Percentiles rank a stretch among this genome's conserved stretches.
Conservation (phyloP, 2,329 filamentous ascomycete genomes). For the Tolypocladium capitatum region DNA sequence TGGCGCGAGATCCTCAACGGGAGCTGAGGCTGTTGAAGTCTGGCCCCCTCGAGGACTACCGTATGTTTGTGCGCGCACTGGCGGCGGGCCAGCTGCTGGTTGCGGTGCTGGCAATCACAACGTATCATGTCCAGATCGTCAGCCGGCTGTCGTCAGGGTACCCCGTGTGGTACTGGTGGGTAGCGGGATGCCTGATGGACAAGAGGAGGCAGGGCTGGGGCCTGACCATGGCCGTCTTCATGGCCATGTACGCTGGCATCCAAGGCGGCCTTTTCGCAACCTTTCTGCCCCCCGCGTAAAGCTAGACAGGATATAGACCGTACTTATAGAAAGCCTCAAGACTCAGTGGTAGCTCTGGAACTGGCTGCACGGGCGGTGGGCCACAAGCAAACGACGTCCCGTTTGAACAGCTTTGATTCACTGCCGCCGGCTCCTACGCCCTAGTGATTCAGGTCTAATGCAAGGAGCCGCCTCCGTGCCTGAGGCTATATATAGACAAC, state of each 20-base stretch:
- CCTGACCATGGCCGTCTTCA: conserved; percentile 43
- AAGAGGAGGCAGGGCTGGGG: conserved; percentile 18
- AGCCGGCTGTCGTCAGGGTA: conserved; percentile 80
- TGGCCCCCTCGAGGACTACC: conserved; percentile 5
- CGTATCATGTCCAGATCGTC: conserved; percentile 89
- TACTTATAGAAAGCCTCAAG: neutral
- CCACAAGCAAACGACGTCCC: neutral
- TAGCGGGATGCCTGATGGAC: conserved; percentile 39
- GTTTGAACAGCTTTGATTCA: neutral
- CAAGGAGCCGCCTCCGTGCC: neutral
- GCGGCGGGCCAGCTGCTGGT: conserved; percentile 63
- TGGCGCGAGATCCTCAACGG: conserved; percentile 13
- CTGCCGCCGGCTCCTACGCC: neutral
- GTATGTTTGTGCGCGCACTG: conserved; percentile 37
- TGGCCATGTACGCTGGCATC: conserved; percentile 70
- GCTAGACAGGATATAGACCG: neutral
- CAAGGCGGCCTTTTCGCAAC: conserved; percentile 77
- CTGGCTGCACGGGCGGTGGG: neutral
- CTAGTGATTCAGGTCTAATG: neutral
- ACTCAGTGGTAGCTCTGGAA: neutral
- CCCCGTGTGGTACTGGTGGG: conserved; percentile 77
- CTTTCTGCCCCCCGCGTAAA: conserved; percentile 77
- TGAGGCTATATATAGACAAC: neutral
- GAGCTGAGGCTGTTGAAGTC: conserved; percentile 1
- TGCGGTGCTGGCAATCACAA: conserved; percentile 57